Conservation (phyloP, 1,284 basidiomycete species). For the Leccinum subrobustum region DNA sequence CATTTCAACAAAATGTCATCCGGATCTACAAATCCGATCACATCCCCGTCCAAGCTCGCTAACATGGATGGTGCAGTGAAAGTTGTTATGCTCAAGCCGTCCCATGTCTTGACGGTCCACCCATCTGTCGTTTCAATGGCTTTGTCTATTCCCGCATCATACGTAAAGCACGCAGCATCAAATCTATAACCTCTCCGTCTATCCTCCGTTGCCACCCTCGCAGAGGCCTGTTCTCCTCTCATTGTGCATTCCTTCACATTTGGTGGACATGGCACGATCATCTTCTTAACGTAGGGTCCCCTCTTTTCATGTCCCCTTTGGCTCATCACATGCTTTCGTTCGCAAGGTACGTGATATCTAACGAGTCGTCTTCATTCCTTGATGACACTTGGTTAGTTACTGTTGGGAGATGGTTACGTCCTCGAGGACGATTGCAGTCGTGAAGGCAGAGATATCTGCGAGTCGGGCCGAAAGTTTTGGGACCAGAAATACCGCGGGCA, state of each 20-base stretch:
- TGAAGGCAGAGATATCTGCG: slow-evolving; percentile 60
- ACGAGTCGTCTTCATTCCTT: neutral
- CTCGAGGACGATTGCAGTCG: slow-evolving; percentile 74
- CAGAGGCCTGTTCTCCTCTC: neutral
- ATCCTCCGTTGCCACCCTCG: neutral
- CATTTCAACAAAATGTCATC: slow-evolving; percentile 7
- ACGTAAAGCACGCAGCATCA: slow-evolving; percentile 68
- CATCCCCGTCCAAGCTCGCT: slow-evolving; percentile 69
- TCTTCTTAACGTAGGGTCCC: neutral
- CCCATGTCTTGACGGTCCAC: slow-evolving; percentile 59
- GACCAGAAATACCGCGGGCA: slow-evolving; percentile 83
- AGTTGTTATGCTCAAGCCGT: slow-evolving; percentile 85
- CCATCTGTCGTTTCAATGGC: slow-evolving; percentile 31
- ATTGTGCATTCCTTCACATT: neutral
- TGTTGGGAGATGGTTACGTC: slow-evolving; percentile 88
- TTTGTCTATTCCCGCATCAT: slow-evolving; percentile 41
- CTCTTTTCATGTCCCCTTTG: neutral
- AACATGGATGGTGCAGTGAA: slow-evolving; percentile 82
- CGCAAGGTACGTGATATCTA: slow-evolving; percentile 50
- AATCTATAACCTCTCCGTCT: slow-evolving; percentile 46
- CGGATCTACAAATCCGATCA: slow-evolving; percentile 84
- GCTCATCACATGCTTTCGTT: slow-evolving; percentile 47
- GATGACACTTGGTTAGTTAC: slow-evolving; percentile 40
- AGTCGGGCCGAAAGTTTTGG: slow-evolving; percentile 78
- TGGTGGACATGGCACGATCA: neutral